Base-by-base conservation (phyloP, 208 protist genomes). In the Leishmania martiniquensis region DNA sequence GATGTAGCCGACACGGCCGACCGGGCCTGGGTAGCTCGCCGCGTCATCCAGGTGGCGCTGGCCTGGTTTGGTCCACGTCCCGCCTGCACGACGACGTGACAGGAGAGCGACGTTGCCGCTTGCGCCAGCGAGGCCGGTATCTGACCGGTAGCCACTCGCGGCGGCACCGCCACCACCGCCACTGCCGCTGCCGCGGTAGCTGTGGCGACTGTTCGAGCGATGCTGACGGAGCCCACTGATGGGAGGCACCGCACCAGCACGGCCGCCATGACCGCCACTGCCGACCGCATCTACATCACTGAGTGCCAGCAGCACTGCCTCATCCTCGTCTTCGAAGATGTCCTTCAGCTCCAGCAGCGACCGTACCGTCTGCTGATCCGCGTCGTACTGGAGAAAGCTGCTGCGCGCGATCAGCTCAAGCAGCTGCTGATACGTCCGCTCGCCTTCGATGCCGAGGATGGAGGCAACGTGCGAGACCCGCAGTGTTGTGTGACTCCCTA, bases 1-100 rank as follows among this genome's bases (percentile, higher is more conserved):
- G 60, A 91, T 85, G 75, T 92, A 95, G 29, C 91, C 88, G 29
- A 95, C 91, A 29, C 86, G 88, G 49, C 91, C 88, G 13, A 81
- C 77, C 9, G 76, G 82, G 1, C 82, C 82, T 0, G 47, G 76
- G 51, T 69, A 68, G 51, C 60, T 77, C 63, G 83, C 68, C 12
- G 81, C 72, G 1, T 76, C 78, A 6, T 77, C 77, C 10, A 82
- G 76, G n/a, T 55, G 47, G 59, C 78, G 63, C 72, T 78, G 82
- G 34, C 81, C 59, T 12, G 73, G 72, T 65, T 81, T 87, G 52
- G 74, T 65, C 78, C 83, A 80, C 71, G 59, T 39, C 65, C 55
- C 82, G 49, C 82, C 82, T 6, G 70, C 37, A 1, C 80, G 74
- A 2, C 80, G 74, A 17, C 80, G 80, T 39, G 80, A 25, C 32